These are phyloP conservation scores for Psidium friedrichsthalianum DNA, from an alignment of 345 rosid genomes.

Conservation along the genomic window DNA sequence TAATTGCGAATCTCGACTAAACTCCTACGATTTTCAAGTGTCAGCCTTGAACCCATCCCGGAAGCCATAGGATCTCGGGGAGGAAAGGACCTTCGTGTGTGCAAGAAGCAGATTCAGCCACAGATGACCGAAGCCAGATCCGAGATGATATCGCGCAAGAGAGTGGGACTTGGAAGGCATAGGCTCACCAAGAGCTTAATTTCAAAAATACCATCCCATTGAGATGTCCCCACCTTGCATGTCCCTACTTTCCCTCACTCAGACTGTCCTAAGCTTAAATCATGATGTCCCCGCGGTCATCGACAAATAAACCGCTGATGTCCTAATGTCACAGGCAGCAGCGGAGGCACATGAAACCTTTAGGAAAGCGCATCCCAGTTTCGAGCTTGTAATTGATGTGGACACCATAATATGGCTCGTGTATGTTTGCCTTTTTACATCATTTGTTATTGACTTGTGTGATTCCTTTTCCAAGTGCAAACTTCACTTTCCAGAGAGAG, in stretches of 20 bases:
- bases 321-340: background rate
- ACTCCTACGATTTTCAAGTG: background rate
- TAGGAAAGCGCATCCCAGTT: background rate
- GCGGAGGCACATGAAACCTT: background rate
- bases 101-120: constrained; percentile 49
- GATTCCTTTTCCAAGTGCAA: background rate
- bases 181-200: constrained; percentile 57
- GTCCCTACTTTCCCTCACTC: background rate
- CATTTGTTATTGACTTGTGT: background rate
- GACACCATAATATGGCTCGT: background rate
- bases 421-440: background rate
- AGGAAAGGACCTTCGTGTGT: constrained; percentile 61
- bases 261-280: background rate
- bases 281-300: background rate
- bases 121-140: constrained; percentile 27
- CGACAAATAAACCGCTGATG: background rate
- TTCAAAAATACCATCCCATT: constrained; percentile 39
- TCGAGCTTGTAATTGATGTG: background rate
- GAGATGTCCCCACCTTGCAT: background rate
- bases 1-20: background rate
- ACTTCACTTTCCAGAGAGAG: background rate
- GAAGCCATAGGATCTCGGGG: constrained; percentile 52
- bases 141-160: constrained; percentile 19
- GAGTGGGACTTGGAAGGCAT: constrained; percentile 55
- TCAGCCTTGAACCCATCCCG: constrained; percentile 52